Evolutionary conservation across 108 stramenopile species (phyloP).

Genomic region (Nitzschia sp.): DNA sequence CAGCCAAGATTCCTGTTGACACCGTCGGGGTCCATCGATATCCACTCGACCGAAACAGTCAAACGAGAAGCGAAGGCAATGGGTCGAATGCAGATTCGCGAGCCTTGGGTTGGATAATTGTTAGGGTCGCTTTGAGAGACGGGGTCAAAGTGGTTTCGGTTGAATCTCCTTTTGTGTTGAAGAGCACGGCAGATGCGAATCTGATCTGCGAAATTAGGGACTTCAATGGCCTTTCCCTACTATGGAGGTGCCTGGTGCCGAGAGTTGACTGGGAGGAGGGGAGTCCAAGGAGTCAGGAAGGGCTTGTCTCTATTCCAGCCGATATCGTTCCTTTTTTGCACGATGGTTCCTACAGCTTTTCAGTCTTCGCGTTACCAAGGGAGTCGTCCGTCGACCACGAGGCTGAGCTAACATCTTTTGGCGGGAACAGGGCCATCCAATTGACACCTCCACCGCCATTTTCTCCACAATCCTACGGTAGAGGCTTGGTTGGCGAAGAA

Average conservation of each 20-base stretch:
- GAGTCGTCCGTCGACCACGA: slow-evolving; percentile 11
- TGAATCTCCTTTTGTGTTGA: slow-evolving; percentile 57
- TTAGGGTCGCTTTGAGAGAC: slow-evolving; percentile 47
- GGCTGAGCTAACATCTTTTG: slow-evolving; percentile 12
- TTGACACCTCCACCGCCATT: slow-evolving; percentile 38
- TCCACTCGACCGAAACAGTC: slow-evolving; percentile 37
- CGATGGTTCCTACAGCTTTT: slow-evolving; percentile 34
- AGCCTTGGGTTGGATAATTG: slow-evolving; percentile 43
- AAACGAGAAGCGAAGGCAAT: slow-evolving; percentile 9
- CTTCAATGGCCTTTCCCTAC: slow-evolving; percentile 24
- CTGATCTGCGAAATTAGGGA: slow-evolving; percentile 45
- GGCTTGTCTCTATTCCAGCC: slow-evolving; percentile 45
- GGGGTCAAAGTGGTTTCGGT: slow-evolving; percentile 59
- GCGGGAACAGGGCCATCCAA: slow-evolving; percentile 4
- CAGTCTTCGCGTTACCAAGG: slow-evolving; percentile 31
- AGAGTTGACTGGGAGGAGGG: background rate
- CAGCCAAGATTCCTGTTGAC: slow-evolving; percentile 58
- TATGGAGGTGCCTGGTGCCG: slow-evolving; percentile 43
- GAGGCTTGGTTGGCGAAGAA: slow-evolving; percentile 35
- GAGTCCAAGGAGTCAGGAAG: slow-evolving; percentile 1
- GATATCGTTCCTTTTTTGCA: slow-evolving; percentile 46
- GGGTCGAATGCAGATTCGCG: slow-evolving; percentile 11
- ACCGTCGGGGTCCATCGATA: slow-evolving; percentile 57
- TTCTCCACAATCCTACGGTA: slow-evolving; percentile 37
- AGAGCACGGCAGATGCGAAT: slow-evolving; percentile 39